phyloP scores from a whole-genome alignment of 2,329 filamentous ascomycete genomes.

The Penicillium sp. region DNA sequence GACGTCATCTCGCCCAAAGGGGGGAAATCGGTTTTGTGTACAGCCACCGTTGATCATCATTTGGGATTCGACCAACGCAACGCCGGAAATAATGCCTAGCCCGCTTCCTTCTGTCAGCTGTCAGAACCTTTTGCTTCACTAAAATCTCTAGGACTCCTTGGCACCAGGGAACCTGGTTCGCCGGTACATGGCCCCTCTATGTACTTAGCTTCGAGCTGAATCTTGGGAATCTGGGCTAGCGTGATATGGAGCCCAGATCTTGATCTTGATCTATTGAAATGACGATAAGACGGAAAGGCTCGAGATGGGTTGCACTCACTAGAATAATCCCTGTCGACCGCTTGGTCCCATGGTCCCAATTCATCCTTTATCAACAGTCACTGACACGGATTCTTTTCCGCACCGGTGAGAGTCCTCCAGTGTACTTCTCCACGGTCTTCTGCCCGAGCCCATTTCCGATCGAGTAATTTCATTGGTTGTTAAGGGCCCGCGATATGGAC shows the following conservation, averaged over 20 bases:
- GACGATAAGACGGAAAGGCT: neutral
- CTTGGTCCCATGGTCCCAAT: neutral
- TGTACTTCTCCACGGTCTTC: conserved; percentile 8
- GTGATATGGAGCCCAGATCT: neutral
- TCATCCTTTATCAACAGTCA: neutral
- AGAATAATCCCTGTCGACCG: neutral
- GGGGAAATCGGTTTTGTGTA: conserved; percentile 1
- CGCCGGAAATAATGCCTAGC: neutral
- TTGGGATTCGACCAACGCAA: neutral
- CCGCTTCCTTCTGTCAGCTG: neutral
- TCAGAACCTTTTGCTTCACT: neutral
- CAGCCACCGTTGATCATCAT: conserved; percentile 3
- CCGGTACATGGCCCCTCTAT: no score
- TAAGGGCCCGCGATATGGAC: conserved; percentile 1
- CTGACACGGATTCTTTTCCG: conserved; percentile 27
- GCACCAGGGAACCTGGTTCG: neutral
- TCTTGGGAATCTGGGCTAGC: neutral
- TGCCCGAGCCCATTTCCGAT: conserved; percentile 6
- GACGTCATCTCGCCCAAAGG: conserved; percentile 21
- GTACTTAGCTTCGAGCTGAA: neutral
- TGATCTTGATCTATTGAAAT: neutral
- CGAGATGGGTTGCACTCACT: neutral
- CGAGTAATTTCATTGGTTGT: conserved; percentile 5
- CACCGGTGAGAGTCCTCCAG: neutral
- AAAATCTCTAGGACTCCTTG: neutral